A percentile compares a stretch with the other conserved stretches of the same genome.
These are phyloP conservation scores for Vitellaria paradoxa DNA, from an alignment of 179 eudicot species.

Conservation along the genomic window DNA sequence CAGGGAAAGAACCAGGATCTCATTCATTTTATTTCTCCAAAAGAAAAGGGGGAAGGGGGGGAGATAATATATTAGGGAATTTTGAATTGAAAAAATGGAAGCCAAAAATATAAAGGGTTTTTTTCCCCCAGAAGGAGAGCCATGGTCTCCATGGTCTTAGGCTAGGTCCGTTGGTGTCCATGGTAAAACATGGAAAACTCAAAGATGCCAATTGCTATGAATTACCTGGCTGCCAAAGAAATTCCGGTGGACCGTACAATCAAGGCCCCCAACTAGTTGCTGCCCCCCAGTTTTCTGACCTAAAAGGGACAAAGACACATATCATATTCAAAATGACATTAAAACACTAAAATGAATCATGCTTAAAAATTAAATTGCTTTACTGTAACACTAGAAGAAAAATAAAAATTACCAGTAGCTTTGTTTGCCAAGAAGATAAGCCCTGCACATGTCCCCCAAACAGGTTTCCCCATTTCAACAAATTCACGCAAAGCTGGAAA, in stretches of 20 bases:
- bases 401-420: slow-evolving; percentile 56
- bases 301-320: slow-evolving; percentile 29
- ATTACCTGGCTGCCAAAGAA: slow-evolving; percentile 96
- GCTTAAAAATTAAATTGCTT: background rate
- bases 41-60: too few relatives aligned
- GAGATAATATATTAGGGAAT: too few relatives aligned
- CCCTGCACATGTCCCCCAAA: slow-evolving; percentile 99
- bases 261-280: slow-evolving; percentile 87
- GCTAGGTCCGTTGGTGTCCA: too few relatives aligned
- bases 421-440: slow-evolving; percentile 89
- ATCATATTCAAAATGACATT: background rate
- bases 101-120: too few relatives aligned
- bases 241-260: slow-evolving; percentile 87
- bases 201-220: background rate
- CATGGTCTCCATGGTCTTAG: too few relatives aligned
- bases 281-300: slow-evolving; percentile 94
- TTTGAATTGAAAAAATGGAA: too few relatives aligned
- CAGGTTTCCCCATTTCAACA: slow-evolving; percentile 87
- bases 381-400: background rate
- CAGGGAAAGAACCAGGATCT: too few relatives aligned
- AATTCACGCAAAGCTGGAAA: slow-evolving; percentile 94
- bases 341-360: background rate
- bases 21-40: too few relatives aligned
- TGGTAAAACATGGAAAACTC: background rate
- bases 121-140: too few relatives aligned